These are phyloP conservation scores for Fusarium subglutinans DNA, from an alignment of 2,329 filamentous ascomycete genomes.

Conservation along the genomic window DNA sequence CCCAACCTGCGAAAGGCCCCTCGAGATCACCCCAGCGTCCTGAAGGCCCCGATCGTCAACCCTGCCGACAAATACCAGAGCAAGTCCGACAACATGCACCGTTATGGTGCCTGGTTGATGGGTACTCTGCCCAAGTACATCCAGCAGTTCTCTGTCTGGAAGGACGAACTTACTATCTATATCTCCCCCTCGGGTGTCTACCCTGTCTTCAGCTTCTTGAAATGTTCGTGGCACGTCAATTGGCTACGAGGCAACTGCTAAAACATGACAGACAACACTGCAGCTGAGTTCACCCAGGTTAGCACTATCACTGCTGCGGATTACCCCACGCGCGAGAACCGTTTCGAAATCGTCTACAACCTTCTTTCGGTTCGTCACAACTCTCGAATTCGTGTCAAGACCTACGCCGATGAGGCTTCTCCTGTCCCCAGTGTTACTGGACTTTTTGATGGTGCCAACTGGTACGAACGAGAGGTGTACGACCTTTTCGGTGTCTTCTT, in stretches of 20 bases:
- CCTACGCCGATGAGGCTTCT: conserved; percentile 94
- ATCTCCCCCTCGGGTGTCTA: conserved; percentile 88
- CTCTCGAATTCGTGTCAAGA: conserved; percentile 96
- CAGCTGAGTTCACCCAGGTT: conserved; percentile 95
- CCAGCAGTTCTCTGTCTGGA: conserved; percentile 99
- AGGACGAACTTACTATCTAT: conserved; percentile 96
- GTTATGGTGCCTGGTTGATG: conserved; percentile 96
- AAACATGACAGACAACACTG: conserved; percentile 77
- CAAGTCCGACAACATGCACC: conserved; percentile 88
- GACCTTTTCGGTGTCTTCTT: conserved; percentile 99
- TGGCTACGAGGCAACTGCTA: conserved; percentile 2
- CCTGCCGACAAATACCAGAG: conserved; percentile 91
- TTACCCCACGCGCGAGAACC: conserved; percentile 93
- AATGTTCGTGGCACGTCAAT: conserved; percentile 61
- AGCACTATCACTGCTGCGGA: conserved; percentile 94
- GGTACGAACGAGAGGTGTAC: conserved; percentile 98
- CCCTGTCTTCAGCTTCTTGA: conserved; percentile 93
- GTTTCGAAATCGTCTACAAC: conserved; percentile 99
- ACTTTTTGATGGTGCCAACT: conserved; percentile 95
- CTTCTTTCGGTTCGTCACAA: conserved; percentile 95
- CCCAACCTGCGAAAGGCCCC: conserved; percentile 75
- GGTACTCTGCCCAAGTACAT: conserved; percentile 97
- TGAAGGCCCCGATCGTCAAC: conserved; percentile 85
- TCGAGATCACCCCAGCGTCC: conserved; percentile 65
- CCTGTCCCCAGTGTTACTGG: conserved; percentile 88